Evolutionary conservation across 305 asterid species (phyloP).

Genomic region (Fraxinus velutina): DNA sequence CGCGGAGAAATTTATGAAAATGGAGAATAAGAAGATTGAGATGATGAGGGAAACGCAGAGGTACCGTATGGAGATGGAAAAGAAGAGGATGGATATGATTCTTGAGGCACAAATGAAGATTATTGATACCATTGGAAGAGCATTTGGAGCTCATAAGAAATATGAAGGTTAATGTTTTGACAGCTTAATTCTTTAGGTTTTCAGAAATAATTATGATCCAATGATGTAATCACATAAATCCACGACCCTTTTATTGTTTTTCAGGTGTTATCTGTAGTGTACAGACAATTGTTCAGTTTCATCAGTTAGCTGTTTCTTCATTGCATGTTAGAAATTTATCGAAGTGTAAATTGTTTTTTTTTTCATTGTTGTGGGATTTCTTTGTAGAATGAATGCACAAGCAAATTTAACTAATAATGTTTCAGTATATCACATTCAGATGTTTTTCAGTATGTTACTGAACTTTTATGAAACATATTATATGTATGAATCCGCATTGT

Average conservation of each 20-base stretch:
- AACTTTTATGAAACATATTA: background rate
- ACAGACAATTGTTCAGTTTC: slow-evolving; percentile 19
- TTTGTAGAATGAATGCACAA: background rate
- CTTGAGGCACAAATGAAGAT: slow-evolving; percentile 72
- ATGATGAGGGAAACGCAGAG: slow-evolving; percentile 70
- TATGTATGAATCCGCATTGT: background rate
- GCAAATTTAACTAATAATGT: background rate
- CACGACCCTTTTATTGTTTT: background rate
- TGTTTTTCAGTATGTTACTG: background rate
- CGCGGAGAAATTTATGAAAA: slow-evolving; percentile 68
- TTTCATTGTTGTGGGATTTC: background rate
- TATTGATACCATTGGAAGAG: slow-evolving; percentile 57
- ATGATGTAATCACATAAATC: slow-evolving; percentile 22
- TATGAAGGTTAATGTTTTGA: slow-evolving; percentile 26
- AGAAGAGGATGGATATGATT: slow-evolving; percentile 81
- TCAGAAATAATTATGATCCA: slow-evolving; percentile 10
- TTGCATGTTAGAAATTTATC: slow-evolving; percentile 6
- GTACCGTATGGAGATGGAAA: slow-evolving; percentile 76
- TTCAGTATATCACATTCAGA: background rate
- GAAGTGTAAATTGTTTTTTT: background rate
- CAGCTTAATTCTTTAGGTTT: slow-evolving; percentile 1
- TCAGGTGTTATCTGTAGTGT: slow-evolving; percentile 14
- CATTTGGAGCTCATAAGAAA: slow-evolving; percentile 54
- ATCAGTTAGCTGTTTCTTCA: slow-evolving; percentile 22
- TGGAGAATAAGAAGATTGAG: slow-evolving; percentile 81